Base-by-base conservation (phyloP, 495 filamentous ascomycete genomes). In the Xylaria castorea region DNA sequence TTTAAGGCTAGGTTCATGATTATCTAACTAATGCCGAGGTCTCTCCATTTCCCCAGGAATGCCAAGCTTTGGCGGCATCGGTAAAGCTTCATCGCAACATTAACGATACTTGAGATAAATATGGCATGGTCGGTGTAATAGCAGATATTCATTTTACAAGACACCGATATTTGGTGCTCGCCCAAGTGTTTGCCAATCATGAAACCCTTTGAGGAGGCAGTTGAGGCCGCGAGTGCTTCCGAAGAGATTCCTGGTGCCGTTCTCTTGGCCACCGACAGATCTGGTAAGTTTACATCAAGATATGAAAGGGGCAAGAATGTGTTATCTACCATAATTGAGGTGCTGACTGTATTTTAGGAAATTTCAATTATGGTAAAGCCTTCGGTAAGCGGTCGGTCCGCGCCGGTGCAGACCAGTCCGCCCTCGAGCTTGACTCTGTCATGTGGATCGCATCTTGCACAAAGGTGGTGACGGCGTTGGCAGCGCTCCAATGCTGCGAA, bases 361-460 rank as follows among this genome's bases (percentile, higher is more conserved):
- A 42, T 7, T 57, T 73, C 2, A 64, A 63, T 1, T 73, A 73
- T 61, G 64, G 32, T 5, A 48, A 32, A 20, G 65, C 71, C 32
- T 73, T 69, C 11, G 71, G 71, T 4, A 68, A 69, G 22, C 65
- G 71, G 16, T 73, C 71, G 11, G 65, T 73, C 30, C 71, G 65
- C 25, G 20, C 64, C 0, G 71, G 71, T 25, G 71, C 55, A 5
- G 71, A 73, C 30, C 65, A 68, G 12, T 73, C 71, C 1, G 22
- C 71, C n/a, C 66, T 73, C 14, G 12, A 27, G 8, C 65, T 61
- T n/a, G 68, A 71, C 51, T 34, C 40, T 40, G 62, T 74, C n/a
- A 71, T 74, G 73, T 74, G 73, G 68, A 53, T 74, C 7, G 73
- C 73, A 0, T 74, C 73, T 18, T 74, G 73, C 61, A 74, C 68